Evolutionary conservation across 495 filamentous ascomycete species (phyloP).

Genomic region (Lophiotrema nucula): DNA sequence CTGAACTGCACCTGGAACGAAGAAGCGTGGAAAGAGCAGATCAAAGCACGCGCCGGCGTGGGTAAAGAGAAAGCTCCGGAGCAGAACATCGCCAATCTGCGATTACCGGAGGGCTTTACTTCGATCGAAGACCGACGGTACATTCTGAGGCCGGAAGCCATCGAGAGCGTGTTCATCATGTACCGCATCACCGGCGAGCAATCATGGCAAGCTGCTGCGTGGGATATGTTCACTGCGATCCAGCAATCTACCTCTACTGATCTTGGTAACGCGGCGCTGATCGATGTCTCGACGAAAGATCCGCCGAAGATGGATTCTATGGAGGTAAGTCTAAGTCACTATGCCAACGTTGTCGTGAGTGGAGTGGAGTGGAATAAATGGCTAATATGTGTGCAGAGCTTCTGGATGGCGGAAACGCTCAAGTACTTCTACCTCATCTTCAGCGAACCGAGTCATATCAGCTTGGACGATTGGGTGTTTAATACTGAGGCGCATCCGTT

Average conservation of each 20-base stretch:
- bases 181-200: constrained; percentile 73
- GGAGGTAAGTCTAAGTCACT: constrained; percentile 22
- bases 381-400: constrained; percentile 42
- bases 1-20: constrained; percentile 58
- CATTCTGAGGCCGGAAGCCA: constrained; percentile 59
- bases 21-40: constrained; percentile 46
- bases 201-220: constrained; percentile 65
- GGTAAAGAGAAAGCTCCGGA: constrained; percentile 42
- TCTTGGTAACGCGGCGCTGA: constrained; percentile 60
- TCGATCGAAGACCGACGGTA: constrained; percentile 61
- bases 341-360: not conserved
- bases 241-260: constrained; percentile 59
- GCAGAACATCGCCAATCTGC: constrained; percentile 45
- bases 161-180: constrained; percentile 64
- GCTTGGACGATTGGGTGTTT: constrained; percentile 40
- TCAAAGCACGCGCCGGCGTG: constrained; percentile 21
- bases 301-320: constrained; percentile 35
- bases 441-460: constrained; percentile 37
- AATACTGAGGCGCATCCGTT: constrained; percentile 42
- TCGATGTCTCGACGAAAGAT: constrained; percentile 50
- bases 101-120: constrained; percentile 60
- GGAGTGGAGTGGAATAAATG: too few species aligned
- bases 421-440: constrained; percentile 43
- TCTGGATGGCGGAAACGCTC: constrained; percentile 75
- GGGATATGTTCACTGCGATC: constrained; percentile 74